Evolutionary conservation across 1,139 yeast species (phyloP), one percentile per base, ranked within the genome.

Genomic region (Diutina sp.): DNA sequence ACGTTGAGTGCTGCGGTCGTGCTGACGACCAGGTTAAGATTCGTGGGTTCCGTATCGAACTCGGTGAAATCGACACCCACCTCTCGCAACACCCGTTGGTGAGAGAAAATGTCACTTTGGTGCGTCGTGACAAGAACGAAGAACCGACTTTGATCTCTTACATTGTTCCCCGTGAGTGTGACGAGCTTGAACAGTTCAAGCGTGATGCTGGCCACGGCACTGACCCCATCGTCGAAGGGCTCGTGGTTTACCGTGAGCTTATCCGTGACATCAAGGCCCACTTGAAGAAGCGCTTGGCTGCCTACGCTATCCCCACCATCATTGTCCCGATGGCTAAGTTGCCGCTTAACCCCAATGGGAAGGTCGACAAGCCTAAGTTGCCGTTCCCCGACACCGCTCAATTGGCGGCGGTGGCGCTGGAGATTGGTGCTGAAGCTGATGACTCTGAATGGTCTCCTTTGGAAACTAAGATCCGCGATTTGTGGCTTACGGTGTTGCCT

Each of bases 1-100:
- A 93, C 71, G 93, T 95, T 62, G 99, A 93, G 74, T 93, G 98
- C 70, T 87, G 96, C 69, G 99, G 99, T 58, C 84, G 99, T 70
- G 99, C 99, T 38, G 99, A 95, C 72, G 98, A 93, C 69, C 99
- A 95, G 72, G 97, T 95, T 60, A 95, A 95, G 72, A 93, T 95
- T 61, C 84, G 99, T 73, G 99, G 99, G 2, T 95, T 95, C 80
- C 84, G 99, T 74, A 95, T 95, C 62, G 99, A 95, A 72, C 77
- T 95, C 58, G 99, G 99, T 61, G 99, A 95, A 72, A 95, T 95
- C 66, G 98, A 95, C 69, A 95, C 99, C 25, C 96, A 93, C 67
- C 81, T 95, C 61, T 90, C 97, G 14, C 96, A 90, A 69, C 97
- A 90, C 73, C 87, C 93, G 3, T 74, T 84, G 61, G 95, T 93